These are phyloP conservation scores for Phytophthora capsici DNA, from an alignment of 352 stramenopile species.

Conservation along the genomic window DNA sequence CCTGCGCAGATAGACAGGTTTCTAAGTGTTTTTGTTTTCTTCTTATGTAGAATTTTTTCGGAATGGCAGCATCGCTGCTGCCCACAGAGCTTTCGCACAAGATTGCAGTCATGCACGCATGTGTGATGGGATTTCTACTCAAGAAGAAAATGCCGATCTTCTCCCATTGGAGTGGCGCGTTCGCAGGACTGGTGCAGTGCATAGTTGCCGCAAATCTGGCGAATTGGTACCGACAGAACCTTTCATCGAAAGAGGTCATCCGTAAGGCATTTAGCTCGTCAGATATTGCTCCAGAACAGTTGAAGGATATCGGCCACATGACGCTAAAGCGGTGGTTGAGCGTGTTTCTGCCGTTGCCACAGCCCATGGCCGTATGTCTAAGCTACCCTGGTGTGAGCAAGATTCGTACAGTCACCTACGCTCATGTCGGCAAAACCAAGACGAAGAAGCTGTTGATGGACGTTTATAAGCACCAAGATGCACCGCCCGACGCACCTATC, in stretches of 20 bases:
- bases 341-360: constrained; percentile 60
- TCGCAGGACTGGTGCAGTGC: constrained; percentile 53
- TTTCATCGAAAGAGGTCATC: constrained; percentile 53
- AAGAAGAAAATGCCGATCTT: constrained; percentile 57
- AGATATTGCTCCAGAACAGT: constrained; percentile 38
- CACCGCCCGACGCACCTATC: constrained; percentile 56
- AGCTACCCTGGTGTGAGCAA: constrained; percentile 57
- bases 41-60: constrained; percentile 47
- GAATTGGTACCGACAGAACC: constrained; percentile 49
- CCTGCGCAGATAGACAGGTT: background rate
- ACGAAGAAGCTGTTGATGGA: constrained; percentile 66
- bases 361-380: constrained; percentile 49
- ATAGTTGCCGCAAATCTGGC: constrained; percentile 50
- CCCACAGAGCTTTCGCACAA: constrained; percentile 65
- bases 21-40: constrained; percentile 14
- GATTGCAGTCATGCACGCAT: constrained; percentile 48
- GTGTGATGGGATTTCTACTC: constrained; percentile 41
- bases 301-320: constrained; percentile 49
- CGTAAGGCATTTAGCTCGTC: constrained; percentile 40
- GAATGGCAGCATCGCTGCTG: constrained; percentile 47
- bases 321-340: constrained; percentile 54
- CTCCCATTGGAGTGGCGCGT: constrained; percentile 55
- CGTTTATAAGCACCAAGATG: constrained; percentile 56
- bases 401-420: constrained; percentile 53
- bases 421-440: constrained; percentile 60